Conservation (phyloP, 2,329 filamentous ascomycete species). For the Albophoma yamanashiensis region DNA sequence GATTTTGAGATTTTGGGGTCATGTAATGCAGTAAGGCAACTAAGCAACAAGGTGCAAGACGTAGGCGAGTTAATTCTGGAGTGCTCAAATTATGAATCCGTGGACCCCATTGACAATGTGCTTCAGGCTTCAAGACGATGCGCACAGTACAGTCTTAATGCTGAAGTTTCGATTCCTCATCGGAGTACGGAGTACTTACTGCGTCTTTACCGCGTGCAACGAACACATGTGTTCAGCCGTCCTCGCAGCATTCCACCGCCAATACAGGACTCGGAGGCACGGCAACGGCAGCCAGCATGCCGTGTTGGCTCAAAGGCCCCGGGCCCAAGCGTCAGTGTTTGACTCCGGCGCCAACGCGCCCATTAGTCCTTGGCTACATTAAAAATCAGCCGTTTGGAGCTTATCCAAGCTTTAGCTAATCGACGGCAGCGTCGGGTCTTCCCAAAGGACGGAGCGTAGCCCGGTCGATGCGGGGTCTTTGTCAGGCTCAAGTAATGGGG, state of each 20-base stretch:
- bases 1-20: too few relatives aligned
- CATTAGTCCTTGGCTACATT: not conserved
- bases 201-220: too few relatives aligned
- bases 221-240: too few relatives aligned
- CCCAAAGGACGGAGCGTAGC: not conserved
- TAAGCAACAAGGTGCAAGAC: not conserved
- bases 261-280: not conserved
- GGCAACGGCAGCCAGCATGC: not conserved
- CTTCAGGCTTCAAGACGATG: too few relatives aligned
- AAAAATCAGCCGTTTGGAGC: not conserved
- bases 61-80: not conserved
- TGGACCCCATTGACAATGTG: not conserved
- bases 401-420: not conserved
- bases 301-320: not conserved
- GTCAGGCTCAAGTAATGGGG: not conserved
- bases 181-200: too few relatives aligned
- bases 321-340: not conserved
- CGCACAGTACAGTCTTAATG: too few relatives aligned
- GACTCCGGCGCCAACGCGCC: not conserved
- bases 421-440: not conserved
- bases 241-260: not conserved
- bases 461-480: not conserved
- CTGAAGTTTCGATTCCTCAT: not conserved
- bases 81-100: too few relatives aligned
- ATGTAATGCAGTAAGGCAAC: not conserved